A percentile compares a stretch with the other conserved stretches of the same genome.
These are phyloP conservation scores for Tephrocybe sp. DNA, from an alignment of 768 basidiomycete species.

Conservation along the genomic window DNA sequence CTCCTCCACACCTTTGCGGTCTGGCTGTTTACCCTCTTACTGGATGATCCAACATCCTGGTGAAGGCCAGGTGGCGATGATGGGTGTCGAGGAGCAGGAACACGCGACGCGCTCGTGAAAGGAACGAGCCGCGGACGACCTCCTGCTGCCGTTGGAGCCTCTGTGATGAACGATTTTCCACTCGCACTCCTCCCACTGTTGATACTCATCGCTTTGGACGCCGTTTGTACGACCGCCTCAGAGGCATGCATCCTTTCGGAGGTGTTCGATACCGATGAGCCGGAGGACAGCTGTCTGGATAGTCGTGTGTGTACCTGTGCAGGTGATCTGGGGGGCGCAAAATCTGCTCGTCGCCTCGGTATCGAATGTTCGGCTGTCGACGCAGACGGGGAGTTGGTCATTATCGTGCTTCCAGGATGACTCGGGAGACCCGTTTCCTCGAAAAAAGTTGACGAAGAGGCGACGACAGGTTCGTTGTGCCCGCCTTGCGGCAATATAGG, in stretches of 20 bases:
- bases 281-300: constrained; percentile 35
- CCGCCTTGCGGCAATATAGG: constrained; percentile 43
- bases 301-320: constrained; percentile 37
- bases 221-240: constrained; percentile 48
- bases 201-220: constrained; percentile 54
- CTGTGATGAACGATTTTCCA: constrained; percentile 30
- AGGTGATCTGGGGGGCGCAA: constrained; percentile 57
- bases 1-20: constrained; percentile 53
- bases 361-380: constrained; percentile 68
- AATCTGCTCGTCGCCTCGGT: constrained; percentile 67
- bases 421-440: constrained; percentile 38
- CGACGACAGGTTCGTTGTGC: constrained; percentile 13
- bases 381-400: constrained; percentile 60
- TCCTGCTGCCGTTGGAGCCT: constrained; percentile 25
- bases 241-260: constrained; percentile 36
- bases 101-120: constrained; percentile 67
- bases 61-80: constrained; percentile 27
- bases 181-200: constrained; percentile 44
- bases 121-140: constrained; percentile 66
- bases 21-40: constrained; percentile 60
- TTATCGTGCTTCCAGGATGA: constrained; percentile 47
- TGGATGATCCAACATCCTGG: constrained; percentile 25
- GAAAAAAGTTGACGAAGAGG: constrained; percentile 39
- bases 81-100: constrained; percentile 57
- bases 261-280: constrained; percentile 32